Base-by-base conservation (phyloP, 176 grass and related monocot genomes). In the Juncus inflexus region DNA sequence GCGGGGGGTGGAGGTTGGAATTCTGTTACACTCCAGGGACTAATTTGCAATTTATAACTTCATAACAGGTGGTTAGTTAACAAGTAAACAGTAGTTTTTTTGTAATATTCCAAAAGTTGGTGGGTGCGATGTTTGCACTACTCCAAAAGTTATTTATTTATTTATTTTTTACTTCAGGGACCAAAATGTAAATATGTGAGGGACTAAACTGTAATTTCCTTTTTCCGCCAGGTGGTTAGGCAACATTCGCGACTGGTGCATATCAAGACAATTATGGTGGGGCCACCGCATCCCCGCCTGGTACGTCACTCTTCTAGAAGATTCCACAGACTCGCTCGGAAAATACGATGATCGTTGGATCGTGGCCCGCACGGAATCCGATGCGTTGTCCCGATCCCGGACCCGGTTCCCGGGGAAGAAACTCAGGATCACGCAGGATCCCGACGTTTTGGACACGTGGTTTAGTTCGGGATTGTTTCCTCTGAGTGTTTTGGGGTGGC, bases 201-300 rank as follows among this genome's bases (percentile, higher is more conserved):
- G 19, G 19, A 28, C 19, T 28, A 28, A 28, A 28, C 19, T 1
- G 19, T 28, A 28, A 28, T 28, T 28, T 28, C 19, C 19, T 28
- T 28, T 28, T 76, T 70, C 47, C 52, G 37, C 12, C 69, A 95
- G 91, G 84, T 95, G 91, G 91, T 78, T 95, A 45, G 83, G 87
- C 59, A 87, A 90, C 65, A 95, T 95, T 77, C 91, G 78, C 50
- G 91, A 95, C 71, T 96, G 91, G 91, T 96, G 91, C 53, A 61
- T 96, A 50, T 96, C 91, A 54, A 85, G 91, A 53, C 87, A 96
- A 63, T 81, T 96, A 50, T 96, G 91, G 91, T 96, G 91, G 91
- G 91, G 91, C 16, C 91, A 96, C 64, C 83, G 78, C 3, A 81
- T 87, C 12, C 91, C 91, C 19, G 87, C 87, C 2, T 90, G 87